Percentiles rank a stretch among this genome's conserved stretches.
Conservation (phyloP, 192 early-diverging fungal genomes). For the Coemansia sp. region DNA sequence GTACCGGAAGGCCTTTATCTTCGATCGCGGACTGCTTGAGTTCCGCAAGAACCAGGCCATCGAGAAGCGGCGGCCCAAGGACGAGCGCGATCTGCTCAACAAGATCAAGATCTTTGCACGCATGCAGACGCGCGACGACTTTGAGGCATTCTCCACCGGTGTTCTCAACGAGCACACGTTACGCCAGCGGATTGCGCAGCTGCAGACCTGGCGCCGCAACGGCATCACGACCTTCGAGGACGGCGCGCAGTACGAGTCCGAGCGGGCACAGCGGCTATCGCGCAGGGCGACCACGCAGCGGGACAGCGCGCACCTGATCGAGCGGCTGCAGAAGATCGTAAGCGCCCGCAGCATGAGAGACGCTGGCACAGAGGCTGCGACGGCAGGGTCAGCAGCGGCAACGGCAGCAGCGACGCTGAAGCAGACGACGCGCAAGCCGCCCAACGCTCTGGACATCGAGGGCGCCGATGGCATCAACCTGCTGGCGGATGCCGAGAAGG, state of each 20-base stretch:
- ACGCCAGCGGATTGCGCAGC: conserved; percentile 75
- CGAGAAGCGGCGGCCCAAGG: conserved; percentile 83
- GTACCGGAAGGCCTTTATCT: conserved; percentile 85
- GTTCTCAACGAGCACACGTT: conserved; percentile 70
- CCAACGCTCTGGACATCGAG: conserved; percentile 70
- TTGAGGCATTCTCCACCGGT: conserved; percentile 76
- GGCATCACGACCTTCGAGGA: conserved; percentile 79
- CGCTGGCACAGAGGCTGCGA: not conserved
- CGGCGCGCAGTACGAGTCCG: conserved; percentile 74
- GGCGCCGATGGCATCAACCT: conserved; percentile 86
- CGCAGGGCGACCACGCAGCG: conserved; percentile 48
- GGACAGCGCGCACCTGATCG: conserved; percentile 50
- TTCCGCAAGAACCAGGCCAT: conserved; percentile 74
- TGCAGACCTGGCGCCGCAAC: conserved; percentile 89
- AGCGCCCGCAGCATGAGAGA: conserved; percentile 24
- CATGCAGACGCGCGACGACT: conserved; percentile 81
- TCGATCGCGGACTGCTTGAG: conserved; percentile 87
- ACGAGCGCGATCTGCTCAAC: conserved; percentile 84
- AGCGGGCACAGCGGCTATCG: conserved; percentile 58
- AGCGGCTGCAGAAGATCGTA: conserved; percentile 32
- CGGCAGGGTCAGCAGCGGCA: not conserved
- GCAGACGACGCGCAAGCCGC: conserved; percentile 24
- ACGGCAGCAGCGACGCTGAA: not conserved
- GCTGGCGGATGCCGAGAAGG: conserved; percentile 74
- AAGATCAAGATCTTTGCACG: conserved; percentile 85